Conservation (phyloP, 1,284 basidiomycete species). For the Heterobasidion occidentale region DNA sequence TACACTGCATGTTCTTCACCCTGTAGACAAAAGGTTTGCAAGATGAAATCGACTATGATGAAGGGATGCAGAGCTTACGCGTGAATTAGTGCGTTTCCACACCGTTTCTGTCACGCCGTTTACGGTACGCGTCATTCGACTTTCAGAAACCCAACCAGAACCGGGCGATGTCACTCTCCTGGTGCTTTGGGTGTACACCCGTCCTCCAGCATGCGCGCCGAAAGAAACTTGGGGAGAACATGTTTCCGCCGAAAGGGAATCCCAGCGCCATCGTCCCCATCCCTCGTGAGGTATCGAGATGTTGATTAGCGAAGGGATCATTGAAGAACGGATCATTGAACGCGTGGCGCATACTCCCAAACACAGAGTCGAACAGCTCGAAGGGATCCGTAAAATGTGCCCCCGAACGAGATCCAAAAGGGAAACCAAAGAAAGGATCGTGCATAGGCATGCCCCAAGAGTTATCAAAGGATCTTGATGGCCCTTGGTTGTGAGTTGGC, state of each 20-base stretch:
- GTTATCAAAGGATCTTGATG: slow-evolving; percentile 2
- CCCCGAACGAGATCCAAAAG: slow-evolving; percentile 3
- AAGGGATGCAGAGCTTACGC: slow-evolving; percentile 32
- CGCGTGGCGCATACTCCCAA: slow-evolving; percentile 36
- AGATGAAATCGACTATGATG: slow-evolving; percentile 6
- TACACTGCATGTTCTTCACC: slow-evolving; percentile 67
- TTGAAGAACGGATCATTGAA: slow-evolving; percentile 9
- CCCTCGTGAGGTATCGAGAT: slow-evolving; percentile 6
- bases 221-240: slow-evolving; percentile 10
- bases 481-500: not conserved
- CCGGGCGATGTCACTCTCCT: slow-evolving; percentile 12
- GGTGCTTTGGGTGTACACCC: slow-evolving; percentile 16
- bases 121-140: slow-evolving; percentile 41
- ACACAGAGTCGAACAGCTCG: slow-evolving; percentile 59
- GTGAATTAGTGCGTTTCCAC: slow-evolving; percentile 45
- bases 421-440: slow-evolving; percentile 17
- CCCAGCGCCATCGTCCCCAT: slow-evolving; percentile 4
- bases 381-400: slow-evolving; percentile 63
- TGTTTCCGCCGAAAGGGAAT: slow-evolving; percentile 9
- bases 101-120: slow-evolving; percentile 62
- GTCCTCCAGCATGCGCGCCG: not conserved
- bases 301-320: slow-evolving; percentile 11
- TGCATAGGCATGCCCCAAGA: slow-evolving; percentile 18
- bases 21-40: slow-evolving; percentile 24
- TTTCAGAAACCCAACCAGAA: slow-evolving; percentile 43